Conservation (phyloP, 768 basidiomycete genomes). For the Termitomyces sp. region DNA sequence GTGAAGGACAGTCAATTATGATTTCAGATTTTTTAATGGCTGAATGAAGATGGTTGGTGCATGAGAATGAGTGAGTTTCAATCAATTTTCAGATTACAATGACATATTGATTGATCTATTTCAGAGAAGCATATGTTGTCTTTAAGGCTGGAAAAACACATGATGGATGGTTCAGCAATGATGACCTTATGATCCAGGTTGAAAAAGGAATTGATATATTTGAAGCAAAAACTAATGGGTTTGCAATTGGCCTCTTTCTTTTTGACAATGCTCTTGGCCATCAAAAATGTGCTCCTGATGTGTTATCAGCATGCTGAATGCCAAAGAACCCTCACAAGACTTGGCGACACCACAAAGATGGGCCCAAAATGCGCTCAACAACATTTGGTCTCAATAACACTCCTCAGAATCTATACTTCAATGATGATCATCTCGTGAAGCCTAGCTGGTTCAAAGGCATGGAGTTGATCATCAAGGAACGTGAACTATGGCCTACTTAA, state of each 20-base stretch:
- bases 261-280: slow-evolving; percentile 6
- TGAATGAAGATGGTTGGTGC: slow-evolving; percentile 25
- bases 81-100: too few species aligned
- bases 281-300: slow-evolving; percentile 12
- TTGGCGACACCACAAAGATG: not conserved
- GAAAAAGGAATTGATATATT: too few species aligned
- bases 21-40: slow-evolving; percentile 32
- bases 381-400: not conserved
- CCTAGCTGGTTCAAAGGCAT: slow-evolving; percentile 12
- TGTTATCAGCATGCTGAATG: slow-evolving; percentile 3
- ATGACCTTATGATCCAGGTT: too few species aligned
- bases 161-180: slow-evolving; percentile 20
- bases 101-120: not conserved
- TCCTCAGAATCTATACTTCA: not conserved
- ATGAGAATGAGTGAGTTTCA: slow-evolving; percentile 13
- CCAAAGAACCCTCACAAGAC: not conserved
- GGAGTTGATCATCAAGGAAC: slow-evolving; percentile 7
- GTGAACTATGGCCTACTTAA: not conserved
- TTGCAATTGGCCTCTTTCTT: slow-evolving; percentile 2
- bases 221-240: not conserved
- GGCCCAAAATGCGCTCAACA: not conserved
- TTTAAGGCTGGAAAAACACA: slow-evolving; percentile 22
- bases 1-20: slow-evolving; percentile 31
- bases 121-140: slow-evolving; percentile 12
- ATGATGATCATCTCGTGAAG: not conserved